Percentiles rank a stretch among this genome's conserved stretches.
Conservation (phyloP, 23 red algal species). For the Agarophyton chilense region DNA sequence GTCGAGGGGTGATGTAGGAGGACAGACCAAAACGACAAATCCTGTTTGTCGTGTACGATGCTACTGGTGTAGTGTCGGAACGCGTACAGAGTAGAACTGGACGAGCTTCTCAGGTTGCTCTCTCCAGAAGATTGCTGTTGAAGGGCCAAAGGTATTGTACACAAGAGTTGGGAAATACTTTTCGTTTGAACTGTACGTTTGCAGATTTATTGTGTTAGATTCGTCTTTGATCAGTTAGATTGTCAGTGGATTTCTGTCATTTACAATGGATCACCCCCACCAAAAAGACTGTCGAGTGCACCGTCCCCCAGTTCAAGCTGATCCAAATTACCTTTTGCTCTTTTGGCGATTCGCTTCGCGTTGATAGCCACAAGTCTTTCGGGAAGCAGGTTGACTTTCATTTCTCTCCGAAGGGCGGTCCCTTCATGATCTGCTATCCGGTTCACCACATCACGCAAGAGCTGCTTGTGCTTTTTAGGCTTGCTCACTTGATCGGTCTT, state of each 20-base stretch:
- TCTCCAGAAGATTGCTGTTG: too few species aligned
- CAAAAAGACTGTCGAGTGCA: slow-evolving; percentile 59
- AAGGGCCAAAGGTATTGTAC: too few species aligned
- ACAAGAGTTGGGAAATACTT: too few species aligned
- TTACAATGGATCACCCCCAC: slow-evolving; percentile 52
- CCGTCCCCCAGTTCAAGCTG: slow-evolving; percentile 36
- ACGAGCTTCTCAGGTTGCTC: too few species aligned
- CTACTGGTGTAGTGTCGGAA: too few species aligned
- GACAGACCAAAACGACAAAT: too few species aligned
- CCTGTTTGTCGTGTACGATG: too few species aligned
- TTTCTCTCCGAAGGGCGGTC: neutral
- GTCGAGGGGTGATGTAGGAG: too few species aligned
- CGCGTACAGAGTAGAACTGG: too few species aligned
- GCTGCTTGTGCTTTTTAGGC: slow-evolving; percentile 8
- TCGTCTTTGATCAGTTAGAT: neutral
- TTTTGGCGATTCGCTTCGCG: neutral
- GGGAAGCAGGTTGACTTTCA: slow-evolving; percentile 40
- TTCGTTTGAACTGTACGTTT: neutral
- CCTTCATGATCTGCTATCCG: slow-evolving; percentile 36
- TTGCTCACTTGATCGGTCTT: neutral
- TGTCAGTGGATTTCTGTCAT: neutral
- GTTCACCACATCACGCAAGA: neutral
- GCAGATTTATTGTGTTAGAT: slow-evolving; percentile 22
- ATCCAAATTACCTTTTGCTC: slow-evolving; percentile 20
- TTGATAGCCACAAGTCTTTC: slow-evolving; percentile 40